phyloP scores from a whole-genome alignment of 78 protist genomes.

The Monocercomonoides exilis region DNA sequence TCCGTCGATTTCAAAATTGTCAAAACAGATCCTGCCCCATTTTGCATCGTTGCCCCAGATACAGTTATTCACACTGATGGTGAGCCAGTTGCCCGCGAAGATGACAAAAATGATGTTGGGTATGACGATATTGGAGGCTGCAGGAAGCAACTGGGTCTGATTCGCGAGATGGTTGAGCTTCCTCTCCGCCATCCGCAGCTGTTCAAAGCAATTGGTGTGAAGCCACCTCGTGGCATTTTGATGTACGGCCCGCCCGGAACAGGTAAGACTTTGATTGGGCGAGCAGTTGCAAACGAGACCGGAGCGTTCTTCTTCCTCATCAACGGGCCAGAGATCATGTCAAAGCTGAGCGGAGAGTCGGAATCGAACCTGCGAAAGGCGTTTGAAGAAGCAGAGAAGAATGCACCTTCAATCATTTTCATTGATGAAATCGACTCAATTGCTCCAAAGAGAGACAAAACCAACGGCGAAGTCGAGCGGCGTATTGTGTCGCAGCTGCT shows the following conservation, averaged over 20 bases:
- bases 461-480: slow-evolving; percentile 98
- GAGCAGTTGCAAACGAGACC: slow-evolving; percentile 99
- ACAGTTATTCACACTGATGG: slow-evolving; percentile 98
- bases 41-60: slow-evolving; percentile 86
- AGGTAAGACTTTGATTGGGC: slow-evolving; percentile 99
- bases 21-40: slow-evolving; percentile 88
- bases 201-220: slow-evolving; percentile 90
- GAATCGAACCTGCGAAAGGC: slow-evolving; percentile 96
- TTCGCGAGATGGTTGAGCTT: slow-evolving; percentile 97
- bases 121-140: slow-evolving; percentile 99
- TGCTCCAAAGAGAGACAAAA: slow-evolving; percentile 99
- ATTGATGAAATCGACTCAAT: slow-evolving; percentile 99
- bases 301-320: slow-evolving; percentile 99
- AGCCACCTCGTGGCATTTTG: slow-evolving; percentile 73
- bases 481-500: slow-evolving; percentile 98
- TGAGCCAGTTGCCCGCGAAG: slow-evolving; percentile 98
- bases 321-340: slow-evolving; percentile 99
- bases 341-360: slow-evolving; percentile 97
- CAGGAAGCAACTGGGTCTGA: slow-evolving; percentile 93
- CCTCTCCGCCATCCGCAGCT: slow-evolving; percentile 99
- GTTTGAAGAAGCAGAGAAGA: slow-evolving; percentile 99
- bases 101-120: slow-evolving; percentile 87
- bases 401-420: slow-evolving; percentile 97
- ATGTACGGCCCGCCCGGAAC: slow-evolving; percentile 99
- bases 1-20: slow-evolving; percentile 99